Base-by-base conservation (phyloP, 2,329 filamentous ascomycete genomes). In the Chrysoporthe cubensis region DNA sequence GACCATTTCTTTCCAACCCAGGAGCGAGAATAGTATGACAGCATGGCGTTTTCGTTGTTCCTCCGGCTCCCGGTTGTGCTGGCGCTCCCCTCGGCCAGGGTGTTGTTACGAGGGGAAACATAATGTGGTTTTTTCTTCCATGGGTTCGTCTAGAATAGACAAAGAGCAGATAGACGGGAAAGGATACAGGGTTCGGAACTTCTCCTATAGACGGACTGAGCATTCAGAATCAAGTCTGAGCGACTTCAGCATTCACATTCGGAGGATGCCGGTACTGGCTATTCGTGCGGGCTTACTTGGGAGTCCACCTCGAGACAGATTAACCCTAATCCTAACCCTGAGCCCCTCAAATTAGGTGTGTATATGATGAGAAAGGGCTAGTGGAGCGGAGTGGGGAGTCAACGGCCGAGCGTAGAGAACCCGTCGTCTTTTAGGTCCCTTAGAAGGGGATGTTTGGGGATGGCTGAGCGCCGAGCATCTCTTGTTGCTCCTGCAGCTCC, bases 401-500 rank as follows among this genome's bases (percentile, higher is more conserved):
- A 62, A 46, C 48, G 46, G 52, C 48, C 60, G 60, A 66, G 59
- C 61, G 46, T 52, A 59, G 56, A 50, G 52, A 37, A 18, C 54
- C 42, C 21, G 54, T 57, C 56, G 46, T 62, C 54, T 21, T 52
- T 57, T 40, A 46, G n/a, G 37, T 57, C 52, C 57, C 70, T 85
- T 90, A 91, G 78, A 91, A 91, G 73, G 89, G 88, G 76, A 91
- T 90, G 80, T 87, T 88, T 71, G 82, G 81, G 56, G 83, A 78
- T 44, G 85, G 79, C 74, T 86, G 84, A 67, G 82, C 80, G 67
- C 84, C 85, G 61, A 85, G 75, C 69, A 80, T 78, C 79, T 93
- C 91, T 80, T 94, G 91, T 81, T 94, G 91, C 80, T 94, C 91
- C 85, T 96, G 92, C 73, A 97, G 83, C 78, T 96, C 93, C 79